These are phyloP conservation scores for Penicillium fuscoglaucum DNA, from an alignment of 2,329 filamentous ascomycete genomes.

Conservation along the genomic window DNA sequence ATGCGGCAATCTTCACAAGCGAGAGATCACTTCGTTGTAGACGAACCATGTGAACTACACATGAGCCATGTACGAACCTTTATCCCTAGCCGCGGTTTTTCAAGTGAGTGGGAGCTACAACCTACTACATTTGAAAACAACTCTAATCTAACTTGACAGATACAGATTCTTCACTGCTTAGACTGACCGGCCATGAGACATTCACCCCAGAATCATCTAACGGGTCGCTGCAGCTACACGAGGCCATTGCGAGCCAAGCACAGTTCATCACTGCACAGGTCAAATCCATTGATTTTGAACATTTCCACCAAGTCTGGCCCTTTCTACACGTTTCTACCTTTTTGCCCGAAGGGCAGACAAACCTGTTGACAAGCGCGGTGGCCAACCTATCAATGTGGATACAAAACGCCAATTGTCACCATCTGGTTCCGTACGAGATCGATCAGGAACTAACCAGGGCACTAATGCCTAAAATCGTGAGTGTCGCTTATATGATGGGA, in stretches of 20 bases:
- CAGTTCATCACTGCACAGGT: not conserved
- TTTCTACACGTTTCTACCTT: not conserved
- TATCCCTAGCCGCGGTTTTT: not conserved
- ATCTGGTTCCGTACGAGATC: not conserved
- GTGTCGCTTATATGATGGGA: not conserved
- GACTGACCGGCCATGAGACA: not conserved
- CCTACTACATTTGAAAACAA: not conserved
- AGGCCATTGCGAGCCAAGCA: not conserved
- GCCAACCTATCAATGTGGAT: not conserved
- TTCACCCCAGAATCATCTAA: not conserved
- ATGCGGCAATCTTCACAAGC: not conserved
- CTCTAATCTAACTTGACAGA: not conserved
- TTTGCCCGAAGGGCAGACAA: not conserved
- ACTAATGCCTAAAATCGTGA: not conserved
- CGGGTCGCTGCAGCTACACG: not conserved
- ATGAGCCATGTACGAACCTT: not conserved
- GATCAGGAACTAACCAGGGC: not conserved
- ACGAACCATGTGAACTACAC: not conserved
- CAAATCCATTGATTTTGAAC: not conserved
- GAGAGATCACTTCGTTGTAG: not conserved
- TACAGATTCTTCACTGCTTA: not conserved
- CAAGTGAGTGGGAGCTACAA: not conserved
- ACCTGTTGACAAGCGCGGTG: not conserved
- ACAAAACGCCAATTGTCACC: not conserved
- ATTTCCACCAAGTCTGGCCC: not conserved